Conservation (phyloP, 2,329 filamentous ascomycete genomes). For the Colletotrichum sp. region DNA sequence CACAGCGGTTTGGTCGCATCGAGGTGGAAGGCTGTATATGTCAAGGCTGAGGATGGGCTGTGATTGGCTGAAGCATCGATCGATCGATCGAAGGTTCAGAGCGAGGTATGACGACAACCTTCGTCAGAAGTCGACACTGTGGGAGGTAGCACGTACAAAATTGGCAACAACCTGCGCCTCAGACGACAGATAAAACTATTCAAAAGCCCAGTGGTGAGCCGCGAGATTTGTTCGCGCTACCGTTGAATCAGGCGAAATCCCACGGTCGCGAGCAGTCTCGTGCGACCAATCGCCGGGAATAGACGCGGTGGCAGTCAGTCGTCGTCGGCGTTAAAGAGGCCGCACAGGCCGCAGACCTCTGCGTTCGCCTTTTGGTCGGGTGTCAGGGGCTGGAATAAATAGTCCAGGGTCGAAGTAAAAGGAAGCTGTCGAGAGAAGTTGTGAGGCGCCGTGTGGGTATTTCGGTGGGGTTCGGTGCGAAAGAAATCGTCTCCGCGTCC, state of each 20-base stretch:
- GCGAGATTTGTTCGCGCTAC: background rate
- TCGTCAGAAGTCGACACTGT: background rate
- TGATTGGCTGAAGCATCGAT: conserved; percentile 33
- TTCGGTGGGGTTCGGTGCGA: background rate
- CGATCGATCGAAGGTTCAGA: conserved; percentile 33
- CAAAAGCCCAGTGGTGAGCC: background rate
- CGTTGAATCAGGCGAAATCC: no score
- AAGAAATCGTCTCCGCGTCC: background rate
- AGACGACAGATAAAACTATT: background rate
- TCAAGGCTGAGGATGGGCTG: background rate
- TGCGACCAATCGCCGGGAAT: no score
- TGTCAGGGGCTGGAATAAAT: background rate
- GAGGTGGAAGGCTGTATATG: conserved; percentile 3
- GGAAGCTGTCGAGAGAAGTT: background rate
- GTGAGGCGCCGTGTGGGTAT: background rate
- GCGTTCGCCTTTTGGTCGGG: background rate
- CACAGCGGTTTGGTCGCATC: background rate
- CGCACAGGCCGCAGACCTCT: background rate
- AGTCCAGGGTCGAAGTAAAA: background rate
- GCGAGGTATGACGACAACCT: conserved; percentile 14
- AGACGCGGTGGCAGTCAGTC: no score
- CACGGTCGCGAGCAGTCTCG: no score
- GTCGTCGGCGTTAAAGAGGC: background rate
- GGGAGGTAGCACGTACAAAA: conserved; percentile 1
- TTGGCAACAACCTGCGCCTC: background rate